A percentile compares a stretch with the other conserved stretches of the same genome.
Evolutionary conservation across 2,329 filamentous ascomycete species (phyloP).

Genomic region (Xylaria polymorpha): DNA sequence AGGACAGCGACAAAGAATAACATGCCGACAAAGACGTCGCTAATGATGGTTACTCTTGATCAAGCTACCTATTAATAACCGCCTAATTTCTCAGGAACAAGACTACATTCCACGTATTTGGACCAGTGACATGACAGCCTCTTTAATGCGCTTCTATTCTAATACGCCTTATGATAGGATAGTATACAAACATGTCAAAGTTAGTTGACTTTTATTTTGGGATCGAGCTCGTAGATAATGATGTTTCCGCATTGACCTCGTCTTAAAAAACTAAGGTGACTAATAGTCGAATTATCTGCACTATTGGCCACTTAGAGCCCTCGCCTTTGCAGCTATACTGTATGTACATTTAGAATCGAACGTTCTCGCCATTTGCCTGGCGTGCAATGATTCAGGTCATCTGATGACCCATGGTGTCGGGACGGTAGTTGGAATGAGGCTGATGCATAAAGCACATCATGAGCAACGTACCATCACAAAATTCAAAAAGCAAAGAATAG

Average conservation of each 20-base stretch:
- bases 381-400: background rate
- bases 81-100: background rate
- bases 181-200: background rate
- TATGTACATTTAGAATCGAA: background rate
- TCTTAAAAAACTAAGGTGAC: no score
- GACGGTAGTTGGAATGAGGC: conserved; percentile 10
- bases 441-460: background rate
- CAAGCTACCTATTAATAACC: background rate
- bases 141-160: background rate
- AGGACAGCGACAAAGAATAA: conserved; percentile 1
- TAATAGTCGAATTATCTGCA: no score
- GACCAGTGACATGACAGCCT: background rate
- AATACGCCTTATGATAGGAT: background rate
- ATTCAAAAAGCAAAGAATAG: background rate
- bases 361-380: background rate
- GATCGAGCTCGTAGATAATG: background rate
- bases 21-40: background rate
- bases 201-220: background rate
- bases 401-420: background rate
- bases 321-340: no score
- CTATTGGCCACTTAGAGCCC: no score
- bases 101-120: background rate
- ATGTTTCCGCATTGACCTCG: background rate
- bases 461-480: background rate
- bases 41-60: background rate